Percentiles rank a stretch among this genome's conserved stretches.
phyloP scores from a whole-genome alignment of 768 basidiomycete genomes.

The Pleurotus ostreatus region DNA sequence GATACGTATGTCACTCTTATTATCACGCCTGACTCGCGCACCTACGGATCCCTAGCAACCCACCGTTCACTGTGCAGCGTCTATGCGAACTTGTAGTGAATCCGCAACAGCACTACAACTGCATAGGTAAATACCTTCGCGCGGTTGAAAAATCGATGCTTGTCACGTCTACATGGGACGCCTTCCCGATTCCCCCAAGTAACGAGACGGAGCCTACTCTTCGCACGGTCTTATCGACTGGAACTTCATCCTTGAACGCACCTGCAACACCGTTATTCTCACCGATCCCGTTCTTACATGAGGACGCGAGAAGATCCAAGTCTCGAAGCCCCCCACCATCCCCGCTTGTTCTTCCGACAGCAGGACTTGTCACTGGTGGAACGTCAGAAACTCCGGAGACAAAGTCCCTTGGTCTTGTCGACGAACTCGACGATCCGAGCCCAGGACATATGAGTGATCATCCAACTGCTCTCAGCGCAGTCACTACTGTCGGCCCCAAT shows the following conservation, averaged over 20 bases:
- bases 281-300: slow-evolving; percentile 83
- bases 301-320: slow-evolving; percentile 75
- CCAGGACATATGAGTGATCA: slow-evolving; percentile 84
- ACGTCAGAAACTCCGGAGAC: slow-evolving; percentile 34
- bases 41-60: slow-evolving; percentile 30
- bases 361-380: slow-evolving; percentile 25
- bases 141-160: slow-evolving; percentile 80
- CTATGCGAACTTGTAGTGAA: slow-evolving; percentile 75
- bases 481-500: slow-evolving; percentile 40
- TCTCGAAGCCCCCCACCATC: slow-evolving; percentile 79
- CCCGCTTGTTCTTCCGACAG: slow-evolving; percentile 50
- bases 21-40: neutral
- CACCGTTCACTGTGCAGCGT: slow-evolving; percentile 89
- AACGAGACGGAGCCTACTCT: slow-evolving; percentile 1
- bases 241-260: slow-evolving; percentile 45
- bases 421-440: slow-evolving; percentile 80
- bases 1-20: slow-evolving; percentile 51
- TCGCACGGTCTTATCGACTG: slow-evolving; percentile 38
- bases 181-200: slow-evolving; percentile 43
- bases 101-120: slow-evolving; percentile 69
- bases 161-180: slow-evolving; percentile 76
- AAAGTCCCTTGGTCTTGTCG: slow-evolving; percentile 71
- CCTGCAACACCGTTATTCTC: slow-evolving; percentile 83
- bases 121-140: slow-evolving; percentile 83
- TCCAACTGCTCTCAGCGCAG: slow-evolving; percentile 64